A percentile compares a stretch with the other conserved stretches of the same genome.
Conservation (phyloP, 176 grass and related monocot genomes). For the Calamus simplicifolius region DNA sequence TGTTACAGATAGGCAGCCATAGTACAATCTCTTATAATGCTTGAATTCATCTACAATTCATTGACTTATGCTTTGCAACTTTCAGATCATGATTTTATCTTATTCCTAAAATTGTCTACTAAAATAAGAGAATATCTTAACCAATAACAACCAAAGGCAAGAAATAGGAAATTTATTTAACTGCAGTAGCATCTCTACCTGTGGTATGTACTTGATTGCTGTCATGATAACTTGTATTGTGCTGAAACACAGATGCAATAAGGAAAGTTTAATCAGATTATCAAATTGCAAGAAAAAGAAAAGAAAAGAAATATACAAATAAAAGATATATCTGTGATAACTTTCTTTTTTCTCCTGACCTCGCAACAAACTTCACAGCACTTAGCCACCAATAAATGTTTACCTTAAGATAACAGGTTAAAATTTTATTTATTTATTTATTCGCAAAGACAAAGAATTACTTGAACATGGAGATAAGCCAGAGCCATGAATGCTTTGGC, state of each 20-base stretch:
- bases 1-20: too few species aligned
- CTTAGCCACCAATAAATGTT: not conserved
- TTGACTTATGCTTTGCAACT: too few species aligned
- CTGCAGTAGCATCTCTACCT: conserved; percentile 40
- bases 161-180: not conserved
- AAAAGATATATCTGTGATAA: not conserved
- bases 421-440: not conserved
- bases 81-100: too few species aligned
- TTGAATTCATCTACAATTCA: too few species aligned
- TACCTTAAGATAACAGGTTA: not conserved
- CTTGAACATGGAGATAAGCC: conserved; percentile 92
- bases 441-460: conserved; percentile 29
- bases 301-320: not conserved
- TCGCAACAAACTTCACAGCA: too few species aligned
- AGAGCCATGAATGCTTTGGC: conserved; percentile 78
- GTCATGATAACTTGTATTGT: conserved; percentile 94
- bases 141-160: not conserved
- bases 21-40: too few species aligned
- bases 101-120: too few species aligned
- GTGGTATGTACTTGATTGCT: conserved; percentile 96
- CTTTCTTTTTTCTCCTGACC: not conserved
- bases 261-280: conserved; percentile 1
- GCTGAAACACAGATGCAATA: conserved; percentile 38
- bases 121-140: too few species aligned
- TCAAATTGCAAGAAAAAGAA: not conserved